These are phyloP conservation scores for Verticillium alfalfae DNA, from an alignment of 2,329 filamentous ascomycete genomes.

Conservation along the genomic window DNA sequence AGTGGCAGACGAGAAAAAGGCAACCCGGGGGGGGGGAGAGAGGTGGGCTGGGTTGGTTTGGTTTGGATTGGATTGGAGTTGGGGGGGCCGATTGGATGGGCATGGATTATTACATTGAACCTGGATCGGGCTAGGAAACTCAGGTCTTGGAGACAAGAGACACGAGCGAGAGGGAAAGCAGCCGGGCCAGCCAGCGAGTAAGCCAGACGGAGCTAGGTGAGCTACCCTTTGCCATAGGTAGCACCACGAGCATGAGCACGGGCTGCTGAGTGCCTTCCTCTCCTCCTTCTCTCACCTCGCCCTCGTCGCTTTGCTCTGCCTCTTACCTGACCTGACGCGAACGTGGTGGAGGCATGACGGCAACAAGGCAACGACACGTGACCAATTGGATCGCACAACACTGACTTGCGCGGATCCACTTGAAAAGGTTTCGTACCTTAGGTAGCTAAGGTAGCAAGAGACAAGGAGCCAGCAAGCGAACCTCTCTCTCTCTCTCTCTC, in stretches of 20 bases:
- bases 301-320: no score
- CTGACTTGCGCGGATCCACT: background rate
- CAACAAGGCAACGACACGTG: background rate
- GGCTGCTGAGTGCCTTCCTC: background rate
- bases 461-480: no score
- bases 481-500: no score
- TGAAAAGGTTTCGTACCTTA: background rate
- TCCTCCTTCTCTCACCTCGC: no score
- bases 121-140: background rate
- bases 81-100: background rate
- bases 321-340: background rate
- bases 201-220: no score
- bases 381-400: background rate
- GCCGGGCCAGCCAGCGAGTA: background rate
- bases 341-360: background rate
- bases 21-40: background rate
- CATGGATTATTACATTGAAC: background rate
- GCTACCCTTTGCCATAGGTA: no score
- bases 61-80: background rate
- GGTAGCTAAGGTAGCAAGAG: background rate
- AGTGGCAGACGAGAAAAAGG: background rate
- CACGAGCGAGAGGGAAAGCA: background rate
- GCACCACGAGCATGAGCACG: background rate
- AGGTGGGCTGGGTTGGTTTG: background rate
- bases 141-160: background rate